Evolutionary conservation across 192 early-diverging fungal species (phyloP).

Genomic region (Backusella circina): DNA sequence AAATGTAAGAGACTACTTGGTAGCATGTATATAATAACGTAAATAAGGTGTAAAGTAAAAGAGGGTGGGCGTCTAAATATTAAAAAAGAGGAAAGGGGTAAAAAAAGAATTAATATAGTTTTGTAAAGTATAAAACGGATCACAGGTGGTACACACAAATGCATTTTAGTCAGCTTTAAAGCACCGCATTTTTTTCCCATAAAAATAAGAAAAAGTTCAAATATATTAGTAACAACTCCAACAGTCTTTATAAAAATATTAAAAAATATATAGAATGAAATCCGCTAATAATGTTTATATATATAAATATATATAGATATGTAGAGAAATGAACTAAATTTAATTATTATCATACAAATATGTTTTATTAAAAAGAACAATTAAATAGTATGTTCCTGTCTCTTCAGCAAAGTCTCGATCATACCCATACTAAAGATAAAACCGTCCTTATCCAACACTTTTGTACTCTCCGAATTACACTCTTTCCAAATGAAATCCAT

Average conservation of each 20-base stretch:
- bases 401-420: conserved; percentile 11
- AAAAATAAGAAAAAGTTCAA: background rate
- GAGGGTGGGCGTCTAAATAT: background rate
- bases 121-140: background rate
- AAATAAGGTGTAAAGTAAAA: background rate
- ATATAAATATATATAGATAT: no score
- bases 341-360: no score
- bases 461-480: conserved; percentile 10
- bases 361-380: background rate
- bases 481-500: conserved; percentile 14
- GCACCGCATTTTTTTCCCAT: background rate
- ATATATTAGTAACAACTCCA: no score
- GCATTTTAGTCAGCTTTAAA: background rate
- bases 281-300: no score
- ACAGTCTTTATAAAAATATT: no score
- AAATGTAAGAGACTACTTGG: conserved; percentile 7
- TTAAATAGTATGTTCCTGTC: background rate
- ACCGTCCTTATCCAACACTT: background rate
- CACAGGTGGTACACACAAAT: background rate
- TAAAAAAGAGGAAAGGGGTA: background rate
- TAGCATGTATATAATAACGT: background rate
- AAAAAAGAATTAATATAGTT: background rate
- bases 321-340: no score
- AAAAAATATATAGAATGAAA: no score
- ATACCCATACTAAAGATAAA: conserved; percentile 18